phyloP scores from a whole-genome alignment of 2,329 filamentous ascomycete genomes.

The Pezicula carpinea region DNA sequence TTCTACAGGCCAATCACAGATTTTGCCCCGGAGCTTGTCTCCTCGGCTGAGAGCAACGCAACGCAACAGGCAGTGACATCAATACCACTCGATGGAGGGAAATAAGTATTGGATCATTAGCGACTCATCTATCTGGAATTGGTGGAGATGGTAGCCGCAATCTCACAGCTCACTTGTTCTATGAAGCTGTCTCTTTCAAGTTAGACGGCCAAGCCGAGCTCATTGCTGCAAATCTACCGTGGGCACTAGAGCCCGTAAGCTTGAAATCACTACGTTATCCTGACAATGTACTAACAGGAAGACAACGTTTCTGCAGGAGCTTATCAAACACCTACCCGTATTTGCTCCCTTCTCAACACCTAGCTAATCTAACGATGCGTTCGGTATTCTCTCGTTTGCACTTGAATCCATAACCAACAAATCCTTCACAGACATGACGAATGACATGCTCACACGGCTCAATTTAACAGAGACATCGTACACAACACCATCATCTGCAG shows the following conservation, averaged over 20 bases:
- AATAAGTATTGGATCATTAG: background rate
- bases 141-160: background rate
- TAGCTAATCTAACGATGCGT: background rate
- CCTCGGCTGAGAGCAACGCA: too few relatives aligned
- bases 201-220: background rate
- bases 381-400: background rate
- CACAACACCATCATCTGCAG: background rate
- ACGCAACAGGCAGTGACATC: background rate
- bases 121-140: background rate
- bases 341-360: background rate
- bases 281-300: background rate
- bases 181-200: too few relatives aligned
- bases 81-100: background rate
- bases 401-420: background rate
- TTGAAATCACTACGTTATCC: background rate
- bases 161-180: too few relatives aligned
- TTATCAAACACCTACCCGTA: background rate
- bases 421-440: background rate
- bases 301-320: background rate
- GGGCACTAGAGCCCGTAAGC: background rate
- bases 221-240: background rate
- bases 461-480: background rate
- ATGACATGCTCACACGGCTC: background rate
- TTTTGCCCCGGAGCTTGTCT: slow-evolving; percentile 37
- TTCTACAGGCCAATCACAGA: slow-evolving; percentile 36